Conservation (phyloP, 805 yeast genomes). For the Yamadazyma endophytica region DNA sequence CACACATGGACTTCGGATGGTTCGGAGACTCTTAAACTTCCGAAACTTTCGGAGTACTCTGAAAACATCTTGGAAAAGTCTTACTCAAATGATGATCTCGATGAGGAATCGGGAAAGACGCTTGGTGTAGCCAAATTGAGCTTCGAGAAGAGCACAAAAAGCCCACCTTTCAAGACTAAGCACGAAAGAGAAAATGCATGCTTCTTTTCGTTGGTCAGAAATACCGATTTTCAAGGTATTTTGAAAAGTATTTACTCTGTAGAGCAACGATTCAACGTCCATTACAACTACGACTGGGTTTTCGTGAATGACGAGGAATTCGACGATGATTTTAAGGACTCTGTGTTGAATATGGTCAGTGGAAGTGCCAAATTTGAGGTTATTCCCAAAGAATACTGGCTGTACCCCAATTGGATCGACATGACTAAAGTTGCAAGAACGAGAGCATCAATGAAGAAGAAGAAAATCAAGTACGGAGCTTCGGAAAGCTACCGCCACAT, state of each 20-base stretch:
- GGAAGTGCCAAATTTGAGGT: constrained; percentile 61
- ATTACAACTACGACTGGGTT: constrained; percentile 71
- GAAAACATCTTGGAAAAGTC: no score
- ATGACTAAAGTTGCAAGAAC: constrained; percentile 13
- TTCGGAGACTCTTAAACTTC: no score
- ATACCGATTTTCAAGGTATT: constrained; percentile 12
- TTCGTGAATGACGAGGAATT: constrained; percentile 70
- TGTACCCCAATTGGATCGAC: constrained; percentile 64
- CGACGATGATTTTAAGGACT: constrained; percentile 47
- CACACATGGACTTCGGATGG: no score
- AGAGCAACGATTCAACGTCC: constrained; percentile 41
- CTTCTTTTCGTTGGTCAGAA: constrained; percentile 14
- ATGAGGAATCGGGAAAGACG: no score
- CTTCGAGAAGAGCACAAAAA: no score
- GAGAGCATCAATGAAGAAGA: not conserved
- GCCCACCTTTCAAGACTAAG: no score
- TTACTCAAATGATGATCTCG: no score
- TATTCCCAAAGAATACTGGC: constrained; percentile 64
- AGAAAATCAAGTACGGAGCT: constrained; percentile 51
- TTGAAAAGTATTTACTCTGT: constrained; percentile 16
- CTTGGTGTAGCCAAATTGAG: no score
- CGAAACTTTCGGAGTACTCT: no score
- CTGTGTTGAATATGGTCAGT: constrained; percentile 45
- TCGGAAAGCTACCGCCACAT: constrained; percentile 64
- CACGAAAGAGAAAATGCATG: constrained; percentile 15